Evolutionary conservation across 495 filamentous ascomycete species (phyloP).

Genomic region (Poronia punctata): DNA sequence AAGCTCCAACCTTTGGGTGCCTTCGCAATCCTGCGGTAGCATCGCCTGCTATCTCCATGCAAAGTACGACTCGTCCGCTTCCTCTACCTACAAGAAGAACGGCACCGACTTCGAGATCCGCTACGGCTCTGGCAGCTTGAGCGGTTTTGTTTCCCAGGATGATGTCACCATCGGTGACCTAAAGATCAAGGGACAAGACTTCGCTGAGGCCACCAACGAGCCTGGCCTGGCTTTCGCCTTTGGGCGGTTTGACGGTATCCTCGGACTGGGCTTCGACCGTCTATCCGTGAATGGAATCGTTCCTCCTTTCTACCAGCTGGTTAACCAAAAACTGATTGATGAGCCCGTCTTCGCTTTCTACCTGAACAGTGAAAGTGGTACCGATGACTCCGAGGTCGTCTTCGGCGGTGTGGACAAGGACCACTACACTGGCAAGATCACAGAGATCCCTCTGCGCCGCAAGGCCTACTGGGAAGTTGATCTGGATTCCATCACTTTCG

Average conservation of each 20-base stretch:
- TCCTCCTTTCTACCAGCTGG: conserved; percentile 93
- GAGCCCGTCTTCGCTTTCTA: conserved; percentile 96
- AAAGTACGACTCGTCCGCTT: conserved; percentile 90
- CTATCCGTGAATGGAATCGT: conserved; percentile 94
- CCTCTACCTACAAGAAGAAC: conserved; percentile 90
- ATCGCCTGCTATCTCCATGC: conserved; percentile 97
- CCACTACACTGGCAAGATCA: conserved; percentile 86
- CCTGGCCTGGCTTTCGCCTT: conserved; percentile 97
- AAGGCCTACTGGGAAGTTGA: conserved; percentile 99
- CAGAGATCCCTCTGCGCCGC: conserved; percentile 85
- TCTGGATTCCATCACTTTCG: conserved; percentile 84
- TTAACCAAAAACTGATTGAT: conserved; percentile 82
- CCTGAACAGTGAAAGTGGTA: conserved; percentile 64
- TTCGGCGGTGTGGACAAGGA: conserved; percentile 87
- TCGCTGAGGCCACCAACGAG: conserved; percentile 91
- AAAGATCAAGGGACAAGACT: conserved; percentile 77
- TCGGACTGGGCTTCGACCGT: conserved; percentile 89
- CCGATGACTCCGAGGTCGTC: conserved; percentile 74
- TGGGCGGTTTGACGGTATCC: conserved; percentile 94
- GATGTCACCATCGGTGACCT: conserved; percentile 80
- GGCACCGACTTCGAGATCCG: conserved; percentile 87
- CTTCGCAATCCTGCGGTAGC: conserved; percentile 80
- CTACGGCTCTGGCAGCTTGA: conserved; percentile 93
- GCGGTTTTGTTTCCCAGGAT: conserved; percentile 89
- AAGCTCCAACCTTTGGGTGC: conserved; percentile 99